Evolutionary conservation across 805 yeast species (phyloP), one percentile per base, ranked within the genome.

Genomic region (Starmera pachycereana): DNA sequence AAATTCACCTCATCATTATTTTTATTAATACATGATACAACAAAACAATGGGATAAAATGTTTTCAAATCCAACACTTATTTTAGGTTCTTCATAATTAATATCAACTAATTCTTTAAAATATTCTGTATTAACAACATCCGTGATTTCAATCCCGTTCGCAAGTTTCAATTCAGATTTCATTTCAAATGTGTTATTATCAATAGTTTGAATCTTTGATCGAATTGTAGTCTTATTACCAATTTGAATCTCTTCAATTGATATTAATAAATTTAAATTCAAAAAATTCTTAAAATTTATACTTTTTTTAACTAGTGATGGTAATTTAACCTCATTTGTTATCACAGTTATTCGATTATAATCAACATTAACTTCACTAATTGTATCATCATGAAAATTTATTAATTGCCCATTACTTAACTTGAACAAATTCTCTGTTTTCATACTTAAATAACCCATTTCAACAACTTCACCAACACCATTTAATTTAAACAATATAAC

Each of bases 41-140:
- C 43, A 45, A 63, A 61, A 41, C 68, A 63, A 40, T 58, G 62
- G 8, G 55, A 50, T n/a, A 63, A 48, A 4, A 61, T 50, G 28
- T 58, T 48, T 35, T 57, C 54, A 44, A 62, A 60, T 0, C 64
- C 68, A 38, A 52, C 47, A 12, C 50, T 38, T 6, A 56, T 49
- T 28, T 42, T 44, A 29, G 45, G 49, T 30, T 54, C 57, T 33
- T 51, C 51, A 31, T 49, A 48, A 4, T 50, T 43, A 22, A 22
- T 22, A 25, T 51, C 53, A 32, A 52, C 47, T 7, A 46, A 37
- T 3, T 41, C 49, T 14, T 44, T 49, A 12, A 42, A 31, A 28
- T 53, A 54, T 6, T 42, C 37, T 2, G 52, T 41, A 38, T 52
- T 54, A 6, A 51, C 51, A 27, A 47, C 44, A 29, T 54, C 57